Base-by-base conservation (phyloP, 2,329 filamentous ascomycete species). In the Sclerotinia spermophila region DNA sequence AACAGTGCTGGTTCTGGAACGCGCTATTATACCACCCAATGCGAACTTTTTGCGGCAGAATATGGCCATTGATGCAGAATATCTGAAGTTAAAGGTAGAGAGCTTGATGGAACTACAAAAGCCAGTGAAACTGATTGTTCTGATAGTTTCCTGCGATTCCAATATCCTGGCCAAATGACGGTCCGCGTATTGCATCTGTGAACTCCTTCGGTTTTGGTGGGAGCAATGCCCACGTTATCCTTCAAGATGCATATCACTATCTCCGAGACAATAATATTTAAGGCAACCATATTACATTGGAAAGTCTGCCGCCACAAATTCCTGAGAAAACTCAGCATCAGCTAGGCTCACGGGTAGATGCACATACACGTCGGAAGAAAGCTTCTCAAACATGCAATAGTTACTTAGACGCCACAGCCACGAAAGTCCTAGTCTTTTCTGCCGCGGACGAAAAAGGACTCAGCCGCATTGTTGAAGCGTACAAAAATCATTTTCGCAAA, bases 21-120 rank as follows among this genome's bases (percentile, higher is more conserved):
- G 79, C 45, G 79, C 79, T 0, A 77, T 81, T 11, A 80, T 83
- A 44, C 65, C 65, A 3, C 51, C 53, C 3, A 66, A 35, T 40
- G 30, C 48, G 19, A 30, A 62, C 17, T 45, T 62, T 19, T n/a
- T 5, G 53, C 13, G 33, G 27, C 53, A 19, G 11, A 56, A 56
- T 33, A 33, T 33, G 15, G 53, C 15, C 15, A 56, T 56, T 8
- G 30, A 56, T 19, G 51, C n/a, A 30, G 51, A 55, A 30, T 55
- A 17, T 19, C 51, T 55, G 13, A 30, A 30, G 27, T 13, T 55
- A 17, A 13, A 30, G 51, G 51, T 53, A 15, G 21, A 74, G 69
- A 75, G 2, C 5, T 33, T 55, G 1, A 13, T 17, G 15, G 27
- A 55, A 15, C 13, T 30, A 17, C 1, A 8, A 56, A 8, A 33